Percentiles rank a stretch among this genome's conserved stretches.
Conservation (phyloP, 2,329 filamentous ascomycete genomes). For the Cercospora sp. region DNA sequence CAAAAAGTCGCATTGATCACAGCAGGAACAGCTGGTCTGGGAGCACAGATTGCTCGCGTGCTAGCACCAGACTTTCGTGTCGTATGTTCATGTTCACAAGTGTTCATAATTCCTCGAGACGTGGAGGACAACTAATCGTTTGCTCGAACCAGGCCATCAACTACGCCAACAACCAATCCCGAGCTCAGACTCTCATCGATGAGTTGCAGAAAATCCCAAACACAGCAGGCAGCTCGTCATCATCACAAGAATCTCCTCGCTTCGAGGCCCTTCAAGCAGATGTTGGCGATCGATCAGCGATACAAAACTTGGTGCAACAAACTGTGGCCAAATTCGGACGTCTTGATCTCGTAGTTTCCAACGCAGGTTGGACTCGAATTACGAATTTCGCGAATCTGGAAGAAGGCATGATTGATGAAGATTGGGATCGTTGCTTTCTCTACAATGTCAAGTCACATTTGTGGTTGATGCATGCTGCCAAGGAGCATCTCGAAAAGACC, state of each 20-base stretch:
- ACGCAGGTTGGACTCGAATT: slow-evolving; percentile 39
- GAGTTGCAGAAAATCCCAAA: slow-evolving; percentile 45
- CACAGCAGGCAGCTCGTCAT: slow-evolving; percentile 15
- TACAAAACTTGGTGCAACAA: slow-evolving; percentile 40
- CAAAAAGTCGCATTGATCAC: slow-evolving; percentile 52
- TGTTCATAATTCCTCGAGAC: too few relatives aligned
- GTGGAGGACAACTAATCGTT: slow-evolving; percentile 17
- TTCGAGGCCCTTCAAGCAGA: slow-evolving; percentile 35
- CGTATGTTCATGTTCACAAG: slow-evolving; percentile 35
- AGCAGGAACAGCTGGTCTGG: slow-evolving; percentile 51
- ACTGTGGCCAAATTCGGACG: slow-evolving; percentile 40
- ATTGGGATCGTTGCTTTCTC: slow-evolving; percentile 45
- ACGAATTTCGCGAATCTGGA: slow-evolving; percentile 41
- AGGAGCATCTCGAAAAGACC: slow-evolving; percentile 55
- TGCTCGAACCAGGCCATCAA: slow-evolving; percentile 50
- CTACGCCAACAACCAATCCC: slow-evolving; percentile 48
- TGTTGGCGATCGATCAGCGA: slow-evolving; percentile 31
- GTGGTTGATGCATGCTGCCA: slow-evolving; percentile 60
- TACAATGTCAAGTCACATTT: slow-evolving; percentile 66
- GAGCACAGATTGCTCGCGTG: slow-evolving; percentile 50
- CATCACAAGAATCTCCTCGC: slow-evolving; percentile 22
- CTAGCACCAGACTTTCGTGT: slow-evolving; percentile 51
- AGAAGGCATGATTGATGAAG: slow-evolving; percentile 42
- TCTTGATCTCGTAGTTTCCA: slow-evolving; percentile 48
- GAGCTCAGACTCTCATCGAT: slow-evolving; percentile 44